These are phyloP conservation scores for Calonectria crousiana DNA, from an alignment of 2,329 filamentous ascomycete genomes.

Conservation along the genomic window DNA sequence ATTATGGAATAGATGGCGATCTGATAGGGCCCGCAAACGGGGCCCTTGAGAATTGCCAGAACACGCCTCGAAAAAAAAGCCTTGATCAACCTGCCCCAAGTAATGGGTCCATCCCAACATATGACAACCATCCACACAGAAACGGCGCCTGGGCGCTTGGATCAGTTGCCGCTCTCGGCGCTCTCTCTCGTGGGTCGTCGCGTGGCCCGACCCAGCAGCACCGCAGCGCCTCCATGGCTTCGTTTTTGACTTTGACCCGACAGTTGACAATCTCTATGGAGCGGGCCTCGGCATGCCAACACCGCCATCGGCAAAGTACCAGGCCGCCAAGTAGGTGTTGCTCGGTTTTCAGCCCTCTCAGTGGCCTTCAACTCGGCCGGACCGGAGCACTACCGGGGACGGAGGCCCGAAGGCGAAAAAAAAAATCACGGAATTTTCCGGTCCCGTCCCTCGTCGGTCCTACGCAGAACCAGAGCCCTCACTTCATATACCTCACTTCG, in stretches of 20 bases:
- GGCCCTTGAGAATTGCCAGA: constrained; percentile 27
- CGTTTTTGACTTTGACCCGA: constrained; percentile 37
- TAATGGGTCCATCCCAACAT: constrained; percentile 38
- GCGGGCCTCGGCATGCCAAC: constrained; percentile 10
- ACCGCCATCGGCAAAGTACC: constrained; percentile 16
- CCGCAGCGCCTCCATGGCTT: constrained; percentile 33
- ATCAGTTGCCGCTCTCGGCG: constrained; percentile 38
- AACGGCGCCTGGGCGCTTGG: constrained; percentile 40
- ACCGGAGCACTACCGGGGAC: constrained; percentile 21
- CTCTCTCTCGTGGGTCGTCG: constrained; percentile 41
- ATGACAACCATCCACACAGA: constrained; percentile 37
- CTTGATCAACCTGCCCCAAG: constrained; percentile 30
- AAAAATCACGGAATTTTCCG: constrained; percentile 6
- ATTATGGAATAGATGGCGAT: constrained; percentile 36
- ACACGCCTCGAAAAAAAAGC: constrained; percentile 27
- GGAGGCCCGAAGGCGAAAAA: constrained; percentile 7
- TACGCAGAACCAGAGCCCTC: not conserved
- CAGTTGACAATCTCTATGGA: constrained; percentile 24
- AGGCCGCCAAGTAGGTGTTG: constrained; percentile 3
- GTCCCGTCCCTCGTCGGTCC: not conserved
- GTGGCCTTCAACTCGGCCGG: constrained; percentile 18
- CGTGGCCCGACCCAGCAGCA: constrained; percentile 41
- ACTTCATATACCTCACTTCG: not conserved
- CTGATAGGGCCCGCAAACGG: constrained; percentile 39
- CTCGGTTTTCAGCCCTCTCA: constrained; percentile 15